Percentiles rank a stretch among this genome's conserved stretches.
phyloP scores from a whole-genome alignment of 768 basidiomycete genomes.

The Rubroboletus pulcherrimus region DNA sequence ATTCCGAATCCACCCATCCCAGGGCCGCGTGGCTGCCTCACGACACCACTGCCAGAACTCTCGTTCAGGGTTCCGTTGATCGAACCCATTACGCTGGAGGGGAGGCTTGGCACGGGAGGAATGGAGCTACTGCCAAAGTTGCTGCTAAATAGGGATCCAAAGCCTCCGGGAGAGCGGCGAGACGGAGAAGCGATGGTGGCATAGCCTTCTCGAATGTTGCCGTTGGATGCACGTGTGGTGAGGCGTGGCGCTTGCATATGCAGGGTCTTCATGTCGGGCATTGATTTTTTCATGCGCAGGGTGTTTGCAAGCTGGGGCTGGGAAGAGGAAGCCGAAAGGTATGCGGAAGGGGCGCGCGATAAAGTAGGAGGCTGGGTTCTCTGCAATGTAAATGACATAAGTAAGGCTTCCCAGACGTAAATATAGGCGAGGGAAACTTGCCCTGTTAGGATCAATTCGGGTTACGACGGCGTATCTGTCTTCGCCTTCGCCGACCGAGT shows the following conservation, averaged over 20 bases:
- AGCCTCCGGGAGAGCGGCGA: constrained; percentile 68
- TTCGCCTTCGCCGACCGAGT: constrained; percentile 89
- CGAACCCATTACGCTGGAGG: constrained; percentile 46
- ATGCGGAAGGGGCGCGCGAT: constrained; percentile 78
- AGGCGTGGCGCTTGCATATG: constrained; percentile 78
- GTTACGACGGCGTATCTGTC: constrained; percentile 94
- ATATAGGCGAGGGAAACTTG: constrained; percentile 36
- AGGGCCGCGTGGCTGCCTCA: constrained; percentile 85
- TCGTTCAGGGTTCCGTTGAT: constrained; percentile 45
- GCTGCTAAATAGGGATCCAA: constrained; percentile 64
- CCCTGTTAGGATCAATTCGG: constrained; percentile 80
- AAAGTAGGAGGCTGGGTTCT: constrained; percentile 55
- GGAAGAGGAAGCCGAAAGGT: constrained; percentile 55
- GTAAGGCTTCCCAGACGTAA: constrained; percentile 13
- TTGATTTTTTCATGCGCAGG: constrained; percentile 93
- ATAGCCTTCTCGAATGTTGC: constrained; percentile 83
- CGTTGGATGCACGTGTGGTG: constrained; percentile 77
- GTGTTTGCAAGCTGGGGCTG: constrained; percentile 43
- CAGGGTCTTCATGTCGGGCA: constrained; percentile 94
- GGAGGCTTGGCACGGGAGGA: constrained; percentile 79
- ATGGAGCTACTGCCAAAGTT: constrained; percentile 40
- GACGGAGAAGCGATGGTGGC: constrained; percentile 83
- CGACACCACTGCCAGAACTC: constrained; percentile 44
- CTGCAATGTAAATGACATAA: constrained; percentile 22
- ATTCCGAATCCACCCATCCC: constrained; percentile 70